Percentiles rank a stretch among this genome's conserved stretches.
Conservation (phyloP, 441 rosid genomes). For the Cnidoscolus chayamansa region DNA sequence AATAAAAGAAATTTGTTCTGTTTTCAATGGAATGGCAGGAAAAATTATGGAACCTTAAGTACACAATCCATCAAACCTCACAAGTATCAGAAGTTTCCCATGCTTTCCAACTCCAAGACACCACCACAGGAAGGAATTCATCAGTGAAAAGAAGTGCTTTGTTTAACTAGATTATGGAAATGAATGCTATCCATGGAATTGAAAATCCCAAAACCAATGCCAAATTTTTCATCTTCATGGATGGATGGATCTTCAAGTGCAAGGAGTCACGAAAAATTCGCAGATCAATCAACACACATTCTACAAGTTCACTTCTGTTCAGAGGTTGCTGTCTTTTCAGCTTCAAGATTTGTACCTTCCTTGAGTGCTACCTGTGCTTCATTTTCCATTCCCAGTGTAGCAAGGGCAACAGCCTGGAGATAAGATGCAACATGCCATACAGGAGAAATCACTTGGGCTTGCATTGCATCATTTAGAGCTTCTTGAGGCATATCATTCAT, state of each 20-base stretch:
- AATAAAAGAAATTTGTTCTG: background rate
- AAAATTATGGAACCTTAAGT: background rate
- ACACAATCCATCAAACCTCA: constrained; percentile 24
- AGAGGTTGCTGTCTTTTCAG: constrained; percentile 35
- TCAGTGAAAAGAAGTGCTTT: constrained; percentile 10
- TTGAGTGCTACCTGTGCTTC: constrained; percentile 72
- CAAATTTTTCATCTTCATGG: constrained; percentile 18
- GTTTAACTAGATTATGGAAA: background rate
- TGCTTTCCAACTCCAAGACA: constrained; percentile 14
- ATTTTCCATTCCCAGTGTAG: constrained; percentile 58
- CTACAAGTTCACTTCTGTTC: constrained; percentile 20
- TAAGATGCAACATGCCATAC: constrained; percentile 82
- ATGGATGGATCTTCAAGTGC: background rate
- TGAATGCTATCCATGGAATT: background rate
- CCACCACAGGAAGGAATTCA: background rate
- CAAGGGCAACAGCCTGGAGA: constrained; percentile 70
- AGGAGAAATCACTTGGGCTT: constrained; percentile 76
- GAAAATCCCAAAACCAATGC: constrained; percentile 11
- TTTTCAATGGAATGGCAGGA: constrained; percentile 11
- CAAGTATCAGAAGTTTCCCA: constrained; percentile 23
- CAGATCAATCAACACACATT: background rate
- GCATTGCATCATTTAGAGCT: constrained; percentile 76
- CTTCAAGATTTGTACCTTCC: constrained; percentile 71
- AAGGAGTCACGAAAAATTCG: constrained; percentile 2
- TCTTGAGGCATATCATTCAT: constrained; percentile 74